Evolutionary conservation across 169 alveolate species (phyloP).

Genomic region (Eimeria tenella): DNA sequence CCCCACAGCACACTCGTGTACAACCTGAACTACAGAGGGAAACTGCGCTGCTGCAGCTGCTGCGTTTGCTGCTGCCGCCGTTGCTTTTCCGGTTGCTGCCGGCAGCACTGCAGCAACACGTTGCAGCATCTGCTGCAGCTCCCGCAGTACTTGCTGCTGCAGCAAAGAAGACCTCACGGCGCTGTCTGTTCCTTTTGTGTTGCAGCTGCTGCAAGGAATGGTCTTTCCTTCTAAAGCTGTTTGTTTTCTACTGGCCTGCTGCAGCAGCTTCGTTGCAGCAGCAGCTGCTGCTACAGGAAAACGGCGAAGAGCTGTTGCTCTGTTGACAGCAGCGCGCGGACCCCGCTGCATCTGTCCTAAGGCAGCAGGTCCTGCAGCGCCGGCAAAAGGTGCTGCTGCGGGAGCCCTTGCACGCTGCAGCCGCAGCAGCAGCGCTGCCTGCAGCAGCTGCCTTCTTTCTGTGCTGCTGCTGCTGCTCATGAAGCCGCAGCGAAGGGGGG

Average conservation of each 20-base stretch:
- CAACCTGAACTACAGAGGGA: not conserved
- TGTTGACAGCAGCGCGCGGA: not conserved
- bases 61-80: slow-evolving; percentile 15
- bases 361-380: slow-evolving; percentile 3
- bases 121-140: slow-evolving; percentile 24
- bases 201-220: not conserved
- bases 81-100: not conserved
- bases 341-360: not conserved
- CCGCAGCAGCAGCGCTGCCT: slow-evolving; percentile 49
- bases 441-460: slow-evolving; percentile 40
- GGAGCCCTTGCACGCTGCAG: slow-evolving; percentile 34
- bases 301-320: not conserved
- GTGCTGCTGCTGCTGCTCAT: slow-evolving; percentile 31
- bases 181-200: not conserved
- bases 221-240: not conserved
- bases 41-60: not conserved
- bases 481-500: not conserved
- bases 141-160: slow-evolving; percentile 60
- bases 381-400: not conserved
- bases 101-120: not conserved
- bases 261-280: not conserved
- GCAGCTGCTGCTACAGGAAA: slow-evolving; percentile 7
- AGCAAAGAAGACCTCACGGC: slow-evolving; percentile 35
- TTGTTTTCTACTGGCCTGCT: not conserved
- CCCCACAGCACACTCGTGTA: slow-evolving; percentile 33